These are phyloP conservation scores for Mesembryanthemum crystallinum DNA, from an alignment of 148 eudicot species.

Conservation along the genomic window DNA sequence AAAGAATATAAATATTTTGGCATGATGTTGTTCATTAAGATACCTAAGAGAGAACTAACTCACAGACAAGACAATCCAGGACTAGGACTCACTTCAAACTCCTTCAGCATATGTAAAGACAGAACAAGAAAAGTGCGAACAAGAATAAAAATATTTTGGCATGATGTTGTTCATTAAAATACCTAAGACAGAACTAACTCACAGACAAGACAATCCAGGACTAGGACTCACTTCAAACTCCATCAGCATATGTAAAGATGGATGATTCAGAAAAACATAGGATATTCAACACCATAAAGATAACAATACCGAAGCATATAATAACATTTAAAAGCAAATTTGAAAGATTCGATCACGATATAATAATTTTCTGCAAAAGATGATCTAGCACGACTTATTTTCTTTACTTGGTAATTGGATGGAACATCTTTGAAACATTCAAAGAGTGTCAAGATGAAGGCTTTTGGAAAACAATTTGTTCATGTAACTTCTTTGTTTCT, in stretches of 20 bases:
- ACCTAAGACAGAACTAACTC: background rate
- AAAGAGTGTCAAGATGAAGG: background rate
- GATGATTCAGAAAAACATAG: background rate
- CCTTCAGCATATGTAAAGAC: background rate
- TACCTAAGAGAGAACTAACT: background rate
- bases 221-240: background rate
- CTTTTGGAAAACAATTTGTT: background rate
- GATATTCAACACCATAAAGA: background rate
- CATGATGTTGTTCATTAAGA: background rate
- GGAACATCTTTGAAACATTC: too few relatives aligned
- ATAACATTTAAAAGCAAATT: background rate
- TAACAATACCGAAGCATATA: background rate
- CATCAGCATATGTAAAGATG: background rate
- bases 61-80: background rate
- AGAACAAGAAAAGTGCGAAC: too few relatives aligned
- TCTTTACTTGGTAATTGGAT: too few relatives aligned
- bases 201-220: background rate
- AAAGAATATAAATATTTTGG: background rate
- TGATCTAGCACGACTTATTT: background rate
- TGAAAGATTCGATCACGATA: background rate
- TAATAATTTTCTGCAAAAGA: background rate
- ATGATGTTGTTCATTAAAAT: background rate
- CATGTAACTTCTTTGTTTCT: background rate
- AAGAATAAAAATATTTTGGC: background rate
- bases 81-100: background rate